phyloP scores from a whole-genome alignment of 805 yeast genomes.

The Spathaspora hagerdaliae region DNA sequence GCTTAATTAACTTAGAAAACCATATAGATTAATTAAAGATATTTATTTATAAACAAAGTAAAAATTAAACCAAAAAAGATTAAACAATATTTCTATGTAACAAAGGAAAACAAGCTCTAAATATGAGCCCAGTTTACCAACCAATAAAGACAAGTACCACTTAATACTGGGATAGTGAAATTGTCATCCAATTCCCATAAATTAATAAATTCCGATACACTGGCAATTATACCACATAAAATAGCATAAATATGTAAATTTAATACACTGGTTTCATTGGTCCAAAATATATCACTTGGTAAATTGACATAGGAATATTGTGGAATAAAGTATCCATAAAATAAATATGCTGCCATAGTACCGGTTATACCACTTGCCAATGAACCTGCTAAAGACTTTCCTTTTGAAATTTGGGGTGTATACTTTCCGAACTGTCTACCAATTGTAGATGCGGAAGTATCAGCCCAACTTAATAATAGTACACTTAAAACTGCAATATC shows the following conservation, averaged over 20 bases:
- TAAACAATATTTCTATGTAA: neutral
- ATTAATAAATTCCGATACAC: conserved; percentile 82
- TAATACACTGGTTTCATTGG: conserved; percentile 54
- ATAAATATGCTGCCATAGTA: conserved; percentile 53
- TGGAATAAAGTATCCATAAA: conserved; percentile 76
- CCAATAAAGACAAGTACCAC: conserved; percentile 60
- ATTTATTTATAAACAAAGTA: no score
- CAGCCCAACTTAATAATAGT: conserved; percentile 90
- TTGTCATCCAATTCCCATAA: conserved; percentile 82
- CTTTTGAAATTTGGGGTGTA: conserved; percentile 70
- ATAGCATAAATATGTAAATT: conserved; percentile 51
- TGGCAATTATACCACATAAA: conserved; percentile 75
- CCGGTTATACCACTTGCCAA: conserved; percentile 82
- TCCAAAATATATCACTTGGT: conserved; percentile 64
- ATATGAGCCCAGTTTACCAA: conserved; percentile 28
- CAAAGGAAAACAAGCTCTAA: neutral
- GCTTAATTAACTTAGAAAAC: neutral
- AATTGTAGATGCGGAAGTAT: conserved; percentile 92
- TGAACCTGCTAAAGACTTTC: conserved; percentile 88
- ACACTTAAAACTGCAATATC: conserved; percentile 78
- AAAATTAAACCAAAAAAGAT: neutral
- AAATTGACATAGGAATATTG: conserved; percentile 45
- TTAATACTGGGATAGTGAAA: conserved; percentile 86
- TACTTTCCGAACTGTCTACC: conserved; percentile 84
- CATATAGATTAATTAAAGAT: neutral